Evolutionary conservation across 257 asterid species (phyloP).

Genomic region (Ocimum tenuiflorum): DNA sequence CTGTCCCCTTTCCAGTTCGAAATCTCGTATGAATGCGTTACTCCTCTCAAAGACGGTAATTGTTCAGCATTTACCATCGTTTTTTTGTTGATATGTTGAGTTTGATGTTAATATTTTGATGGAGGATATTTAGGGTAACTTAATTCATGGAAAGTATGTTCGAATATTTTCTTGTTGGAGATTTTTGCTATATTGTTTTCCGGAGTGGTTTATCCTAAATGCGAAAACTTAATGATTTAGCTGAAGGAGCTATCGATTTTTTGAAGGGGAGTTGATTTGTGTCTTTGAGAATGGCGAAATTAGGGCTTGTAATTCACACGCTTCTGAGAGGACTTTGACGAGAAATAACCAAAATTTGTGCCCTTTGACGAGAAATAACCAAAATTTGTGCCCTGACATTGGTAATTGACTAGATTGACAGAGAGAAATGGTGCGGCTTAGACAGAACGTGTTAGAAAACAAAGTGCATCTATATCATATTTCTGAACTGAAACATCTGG

Average conservation of each 20-base stretch:
- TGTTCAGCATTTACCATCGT: background rate
- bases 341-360: background rate
- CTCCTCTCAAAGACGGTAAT: slow-evolving; percentile 81
- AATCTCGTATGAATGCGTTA: slow-evolving; percentile 88
- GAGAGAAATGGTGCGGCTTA: background rate
- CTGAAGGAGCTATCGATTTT: slow-evolving; percentile 6
- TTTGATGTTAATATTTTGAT: background rate
- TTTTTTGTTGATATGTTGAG: background rate
- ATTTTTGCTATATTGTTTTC: background rate
- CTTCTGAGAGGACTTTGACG: background rate
- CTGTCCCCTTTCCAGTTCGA: slow-evolving; percentile 83
- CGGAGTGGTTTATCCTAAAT: background rate
- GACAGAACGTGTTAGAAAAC: background rate
- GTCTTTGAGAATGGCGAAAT: background rate
- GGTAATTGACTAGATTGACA: background rate
- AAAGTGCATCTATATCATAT: slow-evolving; percentile 2
- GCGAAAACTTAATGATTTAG: background rate
- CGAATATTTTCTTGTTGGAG: background rate
- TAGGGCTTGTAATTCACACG: slow-evolving; percentile 24
- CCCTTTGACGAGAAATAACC: background rate
- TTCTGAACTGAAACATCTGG: slow-evolving; percentile 4
- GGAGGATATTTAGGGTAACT: slow-evolving; percentile 26
- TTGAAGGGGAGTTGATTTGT: slow-evolving; percentile 7
- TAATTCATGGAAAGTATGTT: background rate
- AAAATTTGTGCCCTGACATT: background rate